phyloP scores from a whole-genome alignment of 2,329 filamentous ascomycete species.

The Pezicula radicicola region DNA sequence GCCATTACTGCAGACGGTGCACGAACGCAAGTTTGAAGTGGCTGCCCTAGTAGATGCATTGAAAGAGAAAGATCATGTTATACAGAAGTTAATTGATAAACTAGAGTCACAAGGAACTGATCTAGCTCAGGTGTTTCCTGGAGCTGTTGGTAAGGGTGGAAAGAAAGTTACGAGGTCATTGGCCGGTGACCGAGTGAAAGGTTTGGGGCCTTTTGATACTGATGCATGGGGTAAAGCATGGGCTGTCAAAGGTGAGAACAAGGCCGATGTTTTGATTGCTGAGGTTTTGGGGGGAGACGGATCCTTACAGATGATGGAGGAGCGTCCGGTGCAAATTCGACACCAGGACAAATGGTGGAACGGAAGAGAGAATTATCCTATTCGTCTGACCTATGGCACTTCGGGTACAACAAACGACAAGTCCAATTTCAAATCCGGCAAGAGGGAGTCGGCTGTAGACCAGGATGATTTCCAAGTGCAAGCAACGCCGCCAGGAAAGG shows the following conservation, averaged over 20 bases:
- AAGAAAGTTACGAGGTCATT: slow-evolving; percentile 35
- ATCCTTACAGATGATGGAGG: neutral
- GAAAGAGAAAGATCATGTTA: slow-evolving; percentile 50
- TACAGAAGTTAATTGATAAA: slow-evolving; percentile 50
- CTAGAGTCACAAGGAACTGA: slow-evolving; percentile 48
- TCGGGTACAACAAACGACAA: too few relatives aligned
- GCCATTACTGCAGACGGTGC: slow-evolving; percentile 43
- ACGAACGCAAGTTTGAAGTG: slow-evolving; percentile 39
- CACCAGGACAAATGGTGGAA: slow-evolving; percentile 22
- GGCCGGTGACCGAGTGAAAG: slow-evolving; percentile 36
- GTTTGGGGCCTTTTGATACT: slow-evolving; percentile 43
- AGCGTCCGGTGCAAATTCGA: too few relatives aligned
- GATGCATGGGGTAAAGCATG: slow-evolving; percentile 16
- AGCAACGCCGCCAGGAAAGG: slow-evolving; percentile 19
- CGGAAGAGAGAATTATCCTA: too few relatives aligned
- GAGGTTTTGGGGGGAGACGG: slow-evolving; percentile 15
- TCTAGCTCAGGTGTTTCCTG: slow-evolving; percentile 48
- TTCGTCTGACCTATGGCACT: too few relatives aligned
- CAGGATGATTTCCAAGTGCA: slow-evolving; percentile 28
- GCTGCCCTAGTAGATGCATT: slow-evolving; percentile 40
- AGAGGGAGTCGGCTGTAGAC: slow-evolving; percentile 12
- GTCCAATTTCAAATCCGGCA: neutral
- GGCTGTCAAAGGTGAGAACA: neutral
- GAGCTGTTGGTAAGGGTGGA: slow-evolving; percentile 29
- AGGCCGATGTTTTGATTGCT: slow-evolving; percentile 9